These are phyloP conservation scores for Leccinum variabile DNA, from an alignment of 1,284 basidiomycete species.

Conservation along the genomic window DNA sequence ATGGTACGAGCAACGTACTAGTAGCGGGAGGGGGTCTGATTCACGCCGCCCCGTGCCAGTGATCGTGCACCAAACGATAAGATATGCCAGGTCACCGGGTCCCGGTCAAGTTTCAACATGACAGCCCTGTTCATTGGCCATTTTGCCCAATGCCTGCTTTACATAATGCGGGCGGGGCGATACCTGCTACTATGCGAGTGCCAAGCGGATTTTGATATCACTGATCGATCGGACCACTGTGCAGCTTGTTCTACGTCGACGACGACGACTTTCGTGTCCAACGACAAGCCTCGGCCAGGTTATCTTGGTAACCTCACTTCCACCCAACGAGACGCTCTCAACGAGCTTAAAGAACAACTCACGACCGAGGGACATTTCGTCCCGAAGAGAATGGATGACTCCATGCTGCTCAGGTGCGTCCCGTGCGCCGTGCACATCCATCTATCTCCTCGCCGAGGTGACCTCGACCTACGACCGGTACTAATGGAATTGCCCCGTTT, in stretches of 20 bases:
- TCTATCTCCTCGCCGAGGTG: background rate
- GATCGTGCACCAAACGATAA: too few relatives aligned
- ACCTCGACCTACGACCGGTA: too few relatives aligned
- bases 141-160: too few relatives aligned
- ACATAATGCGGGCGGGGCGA: too few relatives aligned
- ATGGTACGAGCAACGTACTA: too few relatives aligned
- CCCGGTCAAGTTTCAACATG: too few relatives aligned
- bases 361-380: constrained; percentile 62
- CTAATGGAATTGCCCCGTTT: background rate
- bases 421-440: background rate
- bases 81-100: too few relatives aligned
- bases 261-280: constrained; percentile 53
- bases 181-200: background rate
- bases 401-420: constrained; percentile 65
- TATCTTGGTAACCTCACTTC: constrained; percentile 79
- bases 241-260: background rate
- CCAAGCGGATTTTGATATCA: background rate
- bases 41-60: too few relatives aligned
- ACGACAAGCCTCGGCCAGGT: constrained; percentile 72
- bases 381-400: constrained; percentile 78
- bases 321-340: constrained; percentile 69
- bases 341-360: constrained; percentile 70
- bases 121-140: too few relatives aligned
- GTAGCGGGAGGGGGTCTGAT: too few relatives aligned
- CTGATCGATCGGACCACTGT: background rate